Percentiles rank a stretch among this genome's conserved stretches.
These are phyloP conservation scores for Daldinia childiae DNA, from an alignment of 495 filamentous ascomycete genomes.

Conservation along the genomic window DNA sequence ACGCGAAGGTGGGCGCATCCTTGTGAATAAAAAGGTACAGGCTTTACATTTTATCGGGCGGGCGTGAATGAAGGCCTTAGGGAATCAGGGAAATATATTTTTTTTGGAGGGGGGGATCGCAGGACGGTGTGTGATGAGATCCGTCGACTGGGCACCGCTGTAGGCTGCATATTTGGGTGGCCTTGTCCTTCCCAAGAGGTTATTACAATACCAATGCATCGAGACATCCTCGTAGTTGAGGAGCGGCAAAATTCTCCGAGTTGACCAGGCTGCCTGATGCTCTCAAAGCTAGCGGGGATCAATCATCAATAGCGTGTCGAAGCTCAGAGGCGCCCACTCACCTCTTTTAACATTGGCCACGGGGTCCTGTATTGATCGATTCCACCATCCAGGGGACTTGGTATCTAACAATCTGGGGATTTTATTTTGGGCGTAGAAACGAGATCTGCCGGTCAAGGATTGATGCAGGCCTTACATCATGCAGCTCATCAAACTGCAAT, in stretches of 20 bases:
- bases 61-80: not conserved
- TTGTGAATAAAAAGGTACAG: constrained; percentile 32
- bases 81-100: constrained; percentile 26
- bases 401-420: constrained; percentile 38
- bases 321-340: constrained; percentile 34
- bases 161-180: constrained; percentile 28
- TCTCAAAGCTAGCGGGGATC: constrained; percentile 43
- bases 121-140: constrained; percentile 35
- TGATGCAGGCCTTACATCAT: constrained; percentile 46
- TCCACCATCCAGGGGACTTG: constrained; percentile 29
- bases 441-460: constrained; percentile 52
- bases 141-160: constrained; percentile 44
- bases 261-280: constrained; percentile 34
- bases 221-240: constrained; percentile 36
- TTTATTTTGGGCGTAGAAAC: constrained; percentile 31
- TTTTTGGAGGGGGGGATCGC: no score
- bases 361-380: constrained; percentile 38
- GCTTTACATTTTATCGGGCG: not conserved
- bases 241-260: constrained; percentile 46
- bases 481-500: constrained; percentile 29
- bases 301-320: constrained; percentile 34
- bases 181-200: constrained; percentile 27
- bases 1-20: constrained; percentile 32
- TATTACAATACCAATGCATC: constrained; percentile 35
- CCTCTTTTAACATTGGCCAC: constrained; percentile 31